phyloP scores from a whole-genome alignment of 495 filamentous ascomycete genomes.

The Podospora australis region DNA sequence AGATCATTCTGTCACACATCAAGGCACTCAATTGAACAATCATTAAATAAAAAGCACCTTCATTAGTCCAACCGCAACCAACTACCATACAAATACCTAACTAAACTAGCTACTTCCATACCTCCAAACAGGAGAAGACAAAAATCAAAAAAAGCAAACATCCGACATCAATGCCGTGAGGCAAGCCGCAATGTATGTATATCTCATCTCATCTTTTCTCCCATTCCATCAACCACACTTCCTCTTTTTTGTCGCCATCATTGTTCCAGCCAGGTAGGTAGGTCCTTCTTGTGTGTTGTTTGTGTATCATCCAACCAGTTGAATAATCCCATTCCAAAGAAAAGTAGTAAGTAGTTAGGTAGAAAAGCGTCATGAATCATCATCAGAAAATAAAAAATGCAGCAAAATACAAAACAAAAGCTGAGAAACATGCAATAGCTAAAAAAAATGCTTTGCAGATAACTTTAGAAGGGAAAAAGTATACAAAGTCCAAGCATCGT shows the following conservation, averaged over 20 bases:
- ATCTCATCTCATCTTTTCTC: background rate
- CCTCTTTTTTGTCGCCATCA: background rate
- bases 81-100: background rate
- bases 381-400: background rate
- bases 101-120: background rate
- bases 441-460: background rate
- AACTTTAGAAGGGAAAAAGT: background rate
- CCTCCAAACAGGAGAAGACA: background rate
- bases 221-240: background rate
- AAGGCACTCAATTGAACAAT: background rate
- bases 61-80: background rate
- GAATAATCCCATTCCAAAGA: background rate
- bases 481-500: too few relatives aligned
- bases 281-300: background rate
- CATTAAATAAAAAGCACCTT: background rate
- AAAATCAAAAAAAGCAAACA: conserved; percentile 2
- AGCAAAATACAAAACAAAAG: background rate
- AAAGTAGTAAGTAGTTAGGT: background rate
- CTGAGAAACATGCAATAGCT: background rate
- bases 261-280: background rate
- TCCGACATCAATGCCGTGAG: background rate
- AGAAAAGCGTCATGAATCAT: too few relatives aligned
- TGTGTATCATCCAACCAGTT: background rate
- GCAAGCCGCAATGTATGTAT: background rate
- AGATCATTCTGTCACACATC: background rate